Evolutionary conservation across 2,329 filamentous ascomycete genomes (phyloP), one percentile per base, ranked within the genome.

Genomic region (Colletotrichum sp.): DNA sequence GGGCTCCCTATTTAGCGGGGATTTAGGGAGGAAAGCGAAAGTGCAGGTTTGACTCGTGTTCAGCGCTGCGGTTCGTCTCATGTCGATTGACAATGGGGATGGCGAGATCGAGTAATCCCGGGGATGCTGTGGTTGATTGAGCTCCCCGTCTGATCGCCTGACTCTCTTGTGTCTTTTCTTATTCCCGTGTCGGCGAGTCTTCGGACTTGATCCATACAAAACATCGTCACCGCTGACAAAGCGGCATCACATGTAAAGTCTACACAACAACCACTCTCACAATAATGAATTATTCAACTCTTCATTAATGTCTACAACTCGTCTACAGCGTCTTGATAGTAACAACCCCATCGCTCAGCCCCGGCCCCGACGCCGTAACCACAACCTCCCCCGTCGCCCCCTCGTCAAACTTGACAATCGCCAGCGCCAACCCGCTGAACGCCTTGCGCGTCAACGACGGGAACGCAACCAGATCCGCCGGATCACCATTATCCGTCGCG

Each of bases 401-500:
- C 30, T 72, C 65, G 62, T 80, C 79, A 8, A 82, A 79, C 8
- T 80, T 79, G 6, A 88, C 82, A 70, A 88, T 85, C 6, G 83
- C 84, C 24, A 88, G 80, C 1, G 84, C 84, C 6, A 84, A 79
- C 1, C 87, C 87, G 38, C 81, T 83, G 68, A 86, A 87, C 0
- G 85, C 86, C 55, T 85, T 84, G 16, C 87, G 82, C 38, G 80
- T 81, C 9, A 77, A 76, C 5, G 83, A 84, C 1, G 85, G 84
- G 77, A 89, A 89, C 2, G 83, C 78, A 3, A 81, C 84, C 78
- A 87, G 82, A 72, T 89, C 87, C 2, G 84, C 81, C 6, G 86
- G 86, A 70, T 89, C 84, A 2, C 89, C 89, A 68, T 90, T 90
- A 66, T 91, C 88, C 0, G 89, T 91, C 1, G 87, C 81, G 3